Base-by-base conservation (phyloP, 2,329 filamentous ascomycete genomes). In the Cercospora berteroae region DNA sequence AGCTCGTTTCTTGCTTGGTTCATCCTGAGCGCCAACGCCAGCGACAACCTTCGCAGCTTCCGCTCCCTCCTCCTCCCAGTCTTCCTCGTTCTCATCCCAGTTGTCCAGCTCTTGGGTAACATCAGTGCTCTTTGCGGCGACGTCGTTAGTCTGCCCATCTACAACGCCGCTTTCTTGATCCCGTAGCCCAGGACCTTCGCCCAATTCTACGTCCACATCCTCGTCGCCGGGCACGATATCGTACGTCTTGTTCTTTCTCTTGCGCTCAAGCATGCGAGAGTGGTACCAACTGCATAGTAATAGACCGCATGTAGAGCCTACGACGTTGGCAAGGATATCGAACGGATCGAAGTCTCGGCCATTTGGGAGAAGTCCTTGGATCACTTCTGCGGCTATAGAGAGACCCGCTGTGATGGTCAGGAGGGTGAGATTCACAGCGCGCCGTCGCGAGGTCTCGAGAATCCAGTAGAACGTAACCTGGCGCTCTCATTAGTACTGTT, bases 221-320 rank as follows among this genome's bases (percentile, higher is more conserved):
- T 85, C 85, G 20, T 85, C 86, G 29, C 87, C 88, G 0, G 90
- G 86, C 5, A 96, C 86, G 6, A 87, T 85, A 63, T 86, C 85
- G 75, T 96, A 96, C 61, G 87, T 87, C 76, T 91, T 91, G 64
- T 87, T 88, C 75, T 88, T 83, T 68, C 94, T 86, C 77, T 91
- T 92, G 69, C 95, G 86, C 79, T 98, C 94, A 44, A 98, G 83
- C 93, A 98, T 98, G 67, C 95, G 90, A 77, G 91, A 90, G 81
- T 99, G 95, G 78, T 99, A 99, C 91, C 92, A 94, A 66, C 88
- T 89, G 78, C 92, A 96, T 20, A 96, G 78, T 0, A 85, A 89
- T 20, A 97, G 77, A 0, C 87, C 93, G 0, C 84, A 82, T 13
- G 91, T 80, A 70, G 91, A 94, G 50, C 95, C 95, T 48, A 92